phyloP scores from a whole-genome alignment of 2,329 filamentous ascomycete genomes.

The Penicillium sclerotiorum region DNA sequence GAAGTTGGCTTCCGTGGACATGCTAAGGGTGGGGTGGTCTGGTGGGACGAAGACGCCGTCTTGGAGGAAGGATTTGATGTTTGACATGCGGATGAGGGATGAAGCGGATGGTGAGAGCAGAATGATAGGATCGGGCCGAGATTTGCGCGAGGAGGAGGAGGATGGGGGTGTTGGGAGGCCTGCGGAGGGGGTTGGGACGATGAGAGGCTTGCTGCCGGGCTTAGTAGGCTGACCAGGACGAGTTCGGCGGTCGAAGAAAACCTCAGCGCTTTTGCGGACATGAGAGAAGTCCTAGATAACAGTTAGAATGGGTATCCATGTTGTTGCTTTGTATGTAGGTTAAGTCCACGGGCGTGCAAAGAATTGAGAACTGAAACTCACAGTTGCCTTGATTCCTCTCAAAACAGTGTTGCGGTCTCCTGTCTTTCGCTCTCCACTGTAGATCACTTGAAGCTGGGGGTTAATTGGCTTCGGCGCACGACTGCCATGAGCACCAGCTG shows the following conservation, averaged over 20 bases:
- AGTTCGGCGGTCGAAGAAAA: conserved; percentile 66
- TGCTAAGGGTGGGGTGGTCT: conserved; percentile 63
- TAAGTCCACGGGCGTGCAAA: too few relatives aligned
- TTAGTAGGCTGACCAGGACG: conserved; percentile 40
- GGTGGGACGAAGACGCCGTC: conserved; percentile 78
- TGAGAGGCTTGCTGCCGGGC: conserved; percentile 33
- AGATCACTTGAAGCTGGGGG: conserved; percentile 82
- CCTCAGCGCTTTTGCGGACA: conserved; percentile 80
- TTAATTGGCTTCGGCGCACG: conserved; percentile 72
- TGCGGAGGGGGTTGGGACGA: conserved; percentile 39
- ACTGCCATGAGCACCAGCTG: conserved; percentile 31
- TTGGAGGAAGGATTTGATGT: conserved; percentile 92
- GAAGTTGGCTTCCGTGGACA: conserved; percentile 72
- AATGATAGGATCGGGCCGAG: conserved; percentile 80
- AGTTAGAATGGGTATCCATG: conserved; percentile 12
- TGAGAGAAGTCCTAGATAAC: conserved; percentile 83
- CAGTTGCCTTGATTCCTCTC: conserved; percentile 83
- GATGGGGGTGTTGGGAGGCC: too few relatives aligned
- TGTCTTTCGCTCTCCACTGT: conserved; percentile 86
- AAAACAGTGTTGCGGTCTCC: conserved; percentile 89
- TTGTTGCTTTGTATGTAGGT: too few relatives aligned
- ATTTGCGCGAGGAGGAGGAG: conserved; percentile 41
- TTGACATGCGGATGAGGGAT: conserved; percentile 90
- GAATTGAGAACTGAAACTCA: too few relatives aligned
- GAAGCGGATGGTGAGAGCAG: conserved; percentile 95